These are phyloP conservation scores for Wallacemonas collosoma DNA, from an alignment of 208 protist species.

Conservation along the genomic window DNA sequence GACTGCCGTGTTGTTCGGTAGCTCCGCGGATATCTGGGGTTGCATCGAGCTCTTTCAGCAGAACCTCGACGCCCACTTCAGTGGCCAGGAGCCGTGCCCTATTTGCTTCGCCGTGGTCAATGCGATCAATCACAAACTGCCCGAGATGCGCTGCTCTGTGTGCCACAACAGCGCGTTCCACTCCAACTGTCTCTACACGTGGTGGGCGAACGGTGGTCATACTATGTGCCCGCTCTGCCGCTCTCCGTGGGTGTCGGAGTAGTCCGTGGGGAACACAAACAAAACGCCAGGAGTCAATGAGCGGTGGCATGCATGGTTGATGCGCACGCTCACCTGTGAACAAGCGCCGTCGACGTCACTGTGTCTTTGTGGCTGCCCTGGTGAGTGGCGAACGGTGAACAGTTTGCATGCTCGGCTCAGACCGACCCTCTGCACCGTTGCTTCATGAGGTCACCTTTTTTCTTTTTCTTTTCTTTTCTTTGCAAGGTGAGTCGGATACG, in stretches of 20 bases:
- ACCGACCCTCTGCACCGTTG: too few relatives aligned
- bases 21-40: slow-evolving; percentile 78
- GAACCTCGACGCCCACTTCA: slow-evolving; percentile 92
- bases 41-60: slow-evolving; percentile 85
- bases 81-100: slow-evolving; percentile 88
- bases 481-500: too few relatives aligned
- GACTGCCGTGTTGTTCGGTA: slow-evolving; percentile 84
- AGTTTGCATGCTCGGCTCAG: too few relatives aligned
- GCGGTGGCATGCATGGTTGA: too few relatives aligned
- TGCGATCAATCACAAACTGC: slow-evolving; percentile 73
- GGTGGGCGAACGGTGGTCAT: slow-evolving; percentile 86
- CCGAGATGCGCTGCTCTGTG: slow-evolving; percentile 83
- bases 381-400: too few relatives aligned
- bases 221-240: slow-evolving; percentile 91
- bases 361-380: too few relatives aligned
- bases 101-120: slow-evolving; percentile 92
- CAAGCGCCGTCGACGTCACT: too few relatives aligned
- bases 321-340: too few relatives aligned
- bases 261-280: not conserved
- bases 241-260: slow-evolving; percentile 80
- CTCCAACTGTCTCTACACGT: slow-evolving; percentile 86
- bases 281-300: not conserved
- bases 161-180: slow-evolving; percentile 90
- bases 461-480: too few relatives aligned
- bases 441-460: too few relatives aligned